phyloP scores from a whole-genome alignment of 75 land plant species.

The Pinus taeda region DNA sequence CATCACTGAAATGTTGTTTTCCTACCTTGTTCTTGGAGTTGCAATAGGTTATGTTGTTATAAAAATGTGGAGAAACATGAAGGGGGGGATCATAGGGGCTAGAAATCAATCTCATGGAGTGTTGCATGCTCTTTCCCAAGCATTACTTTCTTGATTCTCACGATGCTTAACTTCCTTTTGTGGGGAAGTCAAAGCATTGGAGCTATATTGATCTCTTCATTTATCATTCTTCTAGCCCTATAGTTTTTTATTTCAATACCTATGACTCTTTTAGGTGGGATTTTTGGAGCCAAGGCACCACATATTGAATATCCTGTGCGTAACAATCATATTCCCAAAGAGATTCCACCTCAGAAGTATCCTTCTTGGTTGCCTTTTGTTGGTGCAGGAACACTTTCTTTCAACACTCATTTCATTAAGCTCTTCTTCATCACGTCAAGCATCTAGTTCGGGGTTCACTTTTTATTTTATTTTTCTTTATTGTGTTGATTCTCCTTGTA shows the following conservation, averaged over 20 bases:
- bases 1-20: slow-evolving; percentile 55
- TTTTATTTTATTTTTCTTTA: too few relatives aligned
- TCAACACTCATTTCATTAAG: slow-evolving; percentile 65
- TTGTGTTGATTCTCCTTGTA: slow-evolving; percentile 47
- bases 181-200: slow-evolving; percentile 59
- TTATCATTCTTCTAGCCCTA: slow-evolving; percentile 39
- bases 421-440: slow-evolving; percentile 69
- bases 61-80: slow-evolving; percentile 45
- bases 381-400: slow-evolving; percentile 59
- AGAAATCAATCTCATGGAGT: slow-evolving; percentile 54
- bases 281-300: slow-evolving; percentile 45
- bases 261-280: slow-evolving; percentile 52
- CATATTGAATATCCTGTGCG: slow-evolving; percentile 55
- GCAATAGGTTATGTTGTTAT: slow-evolving; percentile 58
- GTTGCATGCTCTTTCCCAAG: slow-evolving; percentile 73
- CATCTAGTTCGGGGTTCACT: too few relatives aligned
- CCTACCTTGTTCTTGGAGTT: slow-evolving; percentile 53
- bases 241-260: slow-evolving; percentile 68
- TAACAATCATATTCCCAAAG: slow-evolving; percentile 65
- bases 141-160: slow-evolving; percentile 46
- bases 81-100: slow-evolving; percentile 42
- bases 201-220: slow-evolving; percentile 50
- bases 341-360: slow-evolving; percentile 53
- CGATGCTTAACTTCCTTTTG: slow-evolving; percentile 42
- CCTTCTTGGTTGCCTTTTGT: slow-evolving; percentile 60